Evolutionary conservation across 1,284 basidiomycete species (phyloP).

Genomic region (Singerocomus rubriflavus): DNA sequence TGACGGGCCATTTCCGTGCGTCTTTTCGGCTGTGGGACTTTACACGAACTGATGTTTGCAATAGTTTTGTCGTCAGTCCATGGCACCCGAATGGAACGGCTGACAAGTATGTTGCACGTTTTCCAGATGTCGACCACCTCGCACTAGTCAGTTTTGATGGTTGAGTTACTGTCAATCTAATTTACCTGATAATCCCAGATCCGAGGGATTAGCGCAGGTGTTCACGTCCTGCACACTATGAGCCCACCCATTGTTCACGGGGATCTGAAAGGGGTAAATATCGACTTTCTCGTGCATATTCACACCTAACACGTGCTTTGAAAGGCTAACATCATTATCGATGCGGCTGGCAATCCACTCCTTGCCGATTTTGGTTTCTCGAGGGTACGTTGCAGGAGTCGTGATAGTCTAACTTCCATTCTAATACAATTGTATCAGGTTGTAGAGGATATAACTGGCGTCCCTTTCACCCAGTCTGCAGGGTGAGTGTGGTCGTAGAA

Average conservation of each 20-base stretch:
- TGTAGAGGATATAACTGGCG: conserved; percentile 52
- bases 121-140: conserved; percentile 39
- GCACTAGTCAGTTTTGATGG: conserved; percentile 35
- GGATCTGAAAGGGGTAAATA: conserved; percentile 48
- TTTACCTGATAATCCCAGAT: conserved; percentile 34
- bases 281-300: not conserved
- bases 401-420: not conserved
- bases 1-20: conserved; percentile 53
- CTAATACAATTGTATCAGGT: conserved; percentile 34
- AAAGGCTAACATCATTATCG: conserved; percentile 53
- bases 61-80: conserved; percentile 53
- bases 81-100: conserved; percentile 55
- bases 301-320: conserved; percentile 7
- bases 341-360: conserved; percentile 44
- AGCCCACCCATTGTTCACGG: conserved; percentile 50
- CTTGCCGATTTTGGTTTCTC: conserved; percentile 60
- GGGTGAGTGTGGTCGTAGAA: conserved; percentile 28
- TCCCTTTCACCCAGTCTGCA: conserved; percentile 52
- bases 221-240: conserved; percentile 49
- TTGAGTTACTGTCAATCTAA: not conserved
- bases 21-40: not conserved
- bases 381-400: conserved; percentile 32
- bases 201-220: conserved; percentile 43
- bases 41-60: not conserved
- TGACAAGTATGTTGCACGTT: conserved; percentile 42